Evolutionary conservation across 805 yeast genomes (phyloP), one percentile per base, ranked within the genome.

Genomic region (Ogataea nonfermentans): DNA sequence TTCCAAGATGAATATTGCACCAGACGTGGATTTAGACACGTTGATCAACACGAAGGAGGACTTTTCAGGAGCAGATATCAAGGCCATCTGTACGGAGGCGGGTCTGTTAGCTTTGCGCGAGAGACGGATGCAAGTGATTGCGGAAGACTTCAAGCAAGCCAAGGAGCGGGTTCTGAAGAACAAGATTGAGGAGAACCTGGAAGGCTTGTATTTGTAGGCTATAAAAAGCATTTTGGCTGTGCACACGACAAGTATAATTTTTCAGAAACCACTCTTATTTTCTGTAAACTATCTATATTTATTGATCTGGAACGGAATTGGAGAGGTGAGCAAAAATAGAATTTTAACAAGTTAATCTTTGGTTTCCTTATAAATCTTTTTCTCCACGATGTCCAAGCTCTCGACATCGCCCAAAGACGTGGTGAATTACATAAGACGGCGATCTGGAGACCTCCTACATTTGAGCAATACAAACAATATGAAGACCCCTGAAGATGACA

Each of bases 71-170:
- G 98, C 98, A 4, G 98, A 91, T 65, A 93, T 91, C 52, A 91
- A 91, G 68, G 98, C 97, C 41, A 88, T 91, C 48, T 89, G 97
- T 63, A 90, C 98, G 1, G 98, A 91, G 63, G 97, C 98, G 2
- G 98, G 98, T 41, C 74, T 91, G 67, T 76, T 89, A 57, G 98
- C 98, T 1, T 72, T 91, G 59, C 81, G 98, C 65, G 98, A 91
- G 64, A 82, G 98, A 66, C 79, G 98, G 68, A 91, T 91, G 96
- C 95, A 89, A 68, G 98, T 91, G 27, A 87, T 91, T 24, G 93
- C 90, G 20, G 87, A 85, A 46, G 99, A 91, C 62, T 91, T 91
- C 70, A 82, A 84, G 63, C 80, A 81, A 50, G 99, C 96, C 10
- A 85, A 89, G 69, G 98, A 91, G 64, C 79, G 96, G 55, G 95